phyloP scores from a whole-genome alignment of 1,139 yeast genomes.

The Nadsonia starkeyi-henricii region DNA sequence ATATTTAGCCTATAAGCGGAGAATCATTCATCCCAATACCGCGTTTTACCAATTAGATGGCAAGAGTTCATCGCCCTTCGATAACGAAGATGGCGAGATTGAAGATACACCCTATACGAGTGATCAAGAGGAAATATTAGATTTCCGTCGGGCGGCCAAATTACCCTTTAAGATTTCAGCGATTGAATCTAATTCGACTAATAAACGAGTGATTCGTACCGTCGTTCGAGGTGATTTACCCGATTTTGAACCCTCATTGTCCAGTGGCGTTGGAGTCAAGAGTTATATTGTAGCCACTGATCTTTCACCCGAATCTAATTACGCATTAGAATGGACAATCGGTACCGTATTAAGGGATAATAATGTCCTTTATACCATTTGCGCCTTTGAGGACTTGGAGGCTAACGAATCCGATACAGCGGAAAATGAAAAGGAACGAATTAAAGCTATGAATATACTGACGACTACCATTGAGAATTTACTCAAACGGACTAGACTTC shows the following conservation, averaged over 20 bases:
- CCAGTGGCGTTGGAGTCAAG: constrained; percentile 37
- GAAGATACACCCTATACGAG: constrained; percentile 48
- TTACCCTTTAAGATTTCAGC: constrained; percentile 50
- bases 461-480: constrained; percentile 46
- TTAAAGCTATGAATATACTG: constrained; percentile 46
- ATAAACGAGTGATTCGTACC: constrained; percentile 45
- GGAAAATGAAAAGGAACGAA: constrained; percentile 29
- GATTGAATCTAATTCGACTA: constrained; percentile 40
- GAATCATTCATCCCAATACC: constrained; percentile 30
- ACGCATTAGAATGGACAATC: constrained; percentile 81
- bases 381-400: constrained; percentile 50
- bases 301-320: constrained; percentile 69
- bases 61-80: no score
- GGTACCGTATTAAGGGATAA: constrained; percentile 82
- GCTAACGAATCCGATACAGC: constrained; percentile 12
- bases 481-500: constrained; percentile 56
- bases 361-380: constrained; percentile 65
- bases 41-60: constrained; percentile 19
- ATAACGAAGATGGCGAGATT: constrained; percentile 12
- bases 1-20: constrained; percentile 25
- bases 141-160: constrained; percentile 47
- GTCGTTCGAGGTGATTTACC: constrained; percentile 59
- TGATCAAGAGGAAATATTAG: constrained; percentile 55
- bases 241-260: constrained; percentile 27
- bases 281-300: constrained; percentile 70